Percentiles rank a stretch among this genome's conserved stretches.
phyloP scores from a whole-genome alignment of 495 filamentous ascomycete species.

The Penicillium simplicissimum region DNA sequence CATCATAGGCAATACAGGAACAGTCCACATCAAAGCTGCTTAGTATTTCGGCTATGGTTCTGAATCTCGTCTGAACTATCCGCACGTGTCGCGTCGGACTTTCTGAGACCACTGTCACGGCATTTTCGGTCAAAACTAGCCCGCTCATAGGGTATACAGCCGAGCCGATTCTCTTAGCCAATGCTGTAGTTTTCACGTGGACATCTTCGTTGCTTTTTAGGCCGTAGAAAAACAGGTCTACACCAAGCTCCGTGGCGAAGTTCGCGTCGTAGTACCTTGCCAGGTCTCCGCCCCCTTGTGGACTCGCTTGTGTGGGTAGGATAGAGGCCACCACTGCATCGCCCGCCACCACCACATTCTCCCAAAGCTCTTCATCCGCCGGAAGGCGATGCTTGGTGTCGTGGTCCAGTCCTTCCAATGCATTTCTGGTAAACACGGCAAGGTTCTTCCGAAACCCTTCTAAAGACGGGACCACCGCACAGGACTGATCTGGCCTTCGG shows the following conservation, averaged over 20 bases:
- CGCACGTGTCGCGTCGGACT: constrained; percentile 79
- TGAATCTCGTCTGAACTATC: constrained; percentile 84
- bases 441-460: constrained; percentile 76
- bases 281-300: too few relatives aligned
- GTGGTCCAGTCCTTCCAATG: constrained; percentile 63
- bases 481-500: too few relatives aligned
- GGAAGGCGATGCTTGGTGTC: too few relatives aligned
- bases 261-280: constrained; percentile 63
- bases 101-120: constrained; percentile 78
- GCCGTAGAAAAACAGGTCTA: too few relatives aligned
- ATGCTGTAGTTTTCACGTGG: too few relatives aligned
- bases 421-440: constrained; percentile 72
- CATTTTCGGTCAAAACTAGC: constrained; percentile 82
- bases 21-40: constrained; percentile 86
- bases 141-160: too few relatives aligned
- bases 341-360: constrained; percentile 74
- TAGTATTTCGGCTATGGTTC: constrained; percentile 80
- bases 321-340: constrained; percentile 74
- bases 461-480: constrained; percentile 62
- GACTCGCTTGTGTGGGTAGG: too few relatives aligned
- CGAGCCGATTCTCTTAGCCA: too few relatives aligned
- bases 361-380: too few relatives aligned
- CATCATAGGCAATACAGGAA: constrained; percentile 78
- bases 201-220: too few relatives aligned
- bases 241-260: constrained; percentile 60